phyloP scores from a whole-genome alignment of 2,329 filamentous ascomycete genomes.

The Ceratocystiopsis minuta region DNA sequence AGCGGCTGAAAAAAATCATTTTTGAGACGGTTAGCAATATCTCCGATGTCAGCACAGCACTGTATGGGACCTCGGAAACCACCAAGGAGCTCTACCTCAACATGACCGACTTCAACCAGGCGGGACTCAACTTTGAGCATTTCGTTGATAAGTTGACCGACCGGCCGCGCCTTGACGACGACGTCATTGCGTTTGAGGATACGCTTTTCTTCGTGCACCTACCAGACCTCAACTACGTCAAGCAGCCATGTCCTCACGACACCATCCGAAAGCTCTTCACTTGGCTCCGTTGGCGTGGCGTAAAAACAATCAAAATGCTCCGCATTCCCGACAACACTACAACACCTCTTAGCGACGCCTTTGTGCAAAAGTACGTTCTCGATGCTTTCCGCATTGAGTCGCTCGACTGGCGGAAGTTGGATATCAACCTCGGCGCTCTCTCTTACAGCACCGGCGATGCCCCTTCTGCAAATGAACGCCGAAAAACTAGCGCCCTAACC shows the following conservation, averaged over 20 bases:
- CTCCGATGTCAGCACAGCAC: too few species aligned
- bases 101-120: too few species aligned
- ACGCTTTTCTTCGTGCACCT: constrained; percentile 3
- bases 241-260: neutral
- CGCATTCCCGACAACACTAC: constrained; percentile 2
- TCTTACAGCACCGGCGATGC: too few species aligned
- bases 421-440: constrained; percentile 2
- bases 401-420: constrained; percentile 5
- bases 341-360: constrained; percentile 1
- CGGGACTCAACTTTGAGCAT: too few species aligned
- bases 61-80: too few species aligned
- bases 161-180: too few species aligned
- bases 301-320: constrained; percentile 2
- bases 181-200: too few species aligned
- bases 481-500: neutral
- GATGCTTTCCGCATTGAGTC: constrained; percentile 2
- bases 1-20: too few species aligned
- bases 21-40: too few species aligned
- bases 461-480: too few species aligned
- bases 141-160: too few species aligned
- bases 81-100: too few species aligned
- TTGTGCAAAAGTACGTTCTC: constrained; percentile 1
- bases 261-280: constrained; percentile 2
- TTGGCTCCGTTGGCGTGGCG: neutral
- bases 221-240: constrained; percentile 4